Evolutionary conservation across 78 protist genomes (phyloP).

Genomic region (Anaeramoeba flamelloides): DNA sequence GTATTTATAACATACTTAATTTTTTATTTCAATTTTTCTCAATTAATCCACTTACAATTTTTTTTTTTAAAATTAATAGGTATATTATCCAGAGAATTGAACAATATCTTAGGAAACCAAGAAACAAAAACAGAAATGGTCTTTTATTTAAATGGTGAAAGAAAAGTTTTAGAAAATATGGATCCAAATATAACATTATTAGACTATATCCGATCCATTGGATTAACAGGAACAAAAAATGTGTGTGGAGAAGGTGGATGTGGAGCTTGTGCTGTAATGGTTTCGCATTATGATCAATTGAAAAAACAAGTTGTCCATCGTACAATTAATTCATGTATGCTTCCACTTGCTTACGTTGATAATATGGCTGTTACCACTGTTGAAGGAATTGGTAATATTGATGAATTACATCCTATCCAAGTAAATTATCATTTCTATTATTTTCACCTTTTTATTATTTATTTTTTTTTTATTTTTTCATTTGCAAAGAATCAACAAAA

Average conservation of each 20-base stretch:
- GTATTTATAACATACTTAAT: too few relatives aligned
- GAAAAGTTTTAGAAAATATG: neutral
- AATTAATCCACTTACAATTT: too few relatives aligned
- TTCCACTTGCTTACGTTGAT: neutral
- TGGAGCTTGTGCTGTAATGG: neutral
- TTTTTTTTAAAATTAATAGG: too few relatives aligned
- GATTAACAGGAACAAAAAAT: neutral
- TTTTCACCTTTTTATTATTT: too few relatives aligned
- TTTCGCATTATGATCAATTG: neutral
- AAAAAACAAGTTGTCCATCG: neutral
- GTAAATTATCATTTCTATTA: too few relatives aligned
- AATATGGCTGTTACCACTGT: neutral
- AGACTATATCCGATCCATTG: neutral
- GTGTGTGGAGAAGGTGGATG: constrained; percentile 1
- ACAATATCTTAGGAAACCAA: too few relatives aligned
- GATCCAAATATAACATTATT: neutral
- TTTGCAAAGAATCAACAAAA: too few relatives aligned
- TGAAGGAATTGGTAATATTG: neutral
- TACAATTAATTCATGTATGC: neutral
- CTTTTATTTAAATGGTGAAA: neutral
- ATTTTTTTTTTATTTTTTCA: too few relatives aligned
- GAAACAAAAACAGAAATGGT: neutral
- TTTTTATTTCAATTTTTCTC: too few relatives aligned
- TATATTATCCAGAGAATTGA: too few relatives aligned
- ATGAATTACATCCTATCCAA: neutral